Conservation (phyloP, 164 flowering plant genomes). For the Protea cynaroides region DNA sequence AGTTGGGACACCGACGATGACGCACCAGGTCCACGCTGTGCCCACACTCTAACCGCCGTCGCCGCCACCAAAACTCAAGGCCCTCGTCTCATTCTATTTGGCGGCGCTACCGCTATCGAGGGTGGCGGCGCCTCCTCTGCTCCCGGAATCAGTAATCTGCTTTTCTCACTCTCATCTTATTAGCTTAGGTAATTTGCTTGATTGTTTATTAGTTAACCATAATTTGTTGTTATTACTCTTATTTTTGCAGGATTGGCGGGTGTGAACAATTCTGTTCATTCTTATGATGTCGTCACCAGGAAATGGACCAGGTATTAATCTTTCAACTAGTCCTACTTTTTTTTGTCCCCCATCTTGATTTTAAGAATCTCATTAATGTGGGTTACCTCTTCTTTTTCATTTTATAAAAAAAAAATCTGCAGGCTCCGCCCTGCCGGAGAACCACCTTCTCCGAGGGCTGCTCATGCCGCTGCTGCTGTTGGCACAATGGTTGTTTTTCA, state of each 20-base stretch:
- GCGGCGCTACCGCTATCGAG: slow-evolving; percentile 97
- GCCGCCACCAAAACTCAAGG: slow-evolving; percentile 83
- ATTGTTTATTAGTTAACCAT: neutral
- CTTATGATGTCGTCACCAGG: slow-evolving; percentile 75
- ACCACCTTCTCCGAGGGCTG: slow-evolving; percentile 99
- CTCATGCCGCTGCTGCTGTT: slow-evolving; percentile 93
- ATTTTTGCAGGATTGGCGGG: slow-evolving; percentile 72
- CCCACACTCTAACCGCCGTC: slow-evolving; percentile 90
- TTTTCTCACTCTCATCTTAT: neutral
- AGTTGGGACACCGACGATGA: slow-evolving; percentile 89
- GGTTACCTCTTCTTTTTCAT: neutral
- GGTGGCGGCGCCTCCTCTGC: slow-evolving; percentile 60
- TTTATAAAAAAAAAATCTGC: slow-evolving; percentile 4
- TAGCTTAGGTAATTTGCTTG: neutral
- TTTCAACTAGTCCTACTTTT: neutral
- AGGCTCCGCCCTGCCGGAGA: slow-evolving; percentile 83
- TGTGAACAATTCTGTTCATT: slow-evolving; percentile 87
- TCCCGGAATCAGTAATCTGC: slow-evolving; percentile 63
- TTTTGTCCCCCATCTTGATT: neutral
- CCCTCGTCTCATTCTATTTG: slow-evolving; percentile 87
- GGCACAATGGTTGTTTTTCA: slow-evolving; percentile 99
- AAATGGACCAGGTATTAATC: slow-evolving; percentile 74
- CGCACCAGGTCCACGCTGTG: slow-evolving; percentile 91
- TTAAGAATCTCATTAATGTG: slow-evolving; percentile 2
- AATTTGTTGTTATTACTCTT: slow-evolving; percentile 3